A percentile compares a stretch with the other conserved stretches of the same genome.
Conservation (phyloP, 2,329 filamentous ascomycete species). For the Boeremia lycopersici region DNA sequence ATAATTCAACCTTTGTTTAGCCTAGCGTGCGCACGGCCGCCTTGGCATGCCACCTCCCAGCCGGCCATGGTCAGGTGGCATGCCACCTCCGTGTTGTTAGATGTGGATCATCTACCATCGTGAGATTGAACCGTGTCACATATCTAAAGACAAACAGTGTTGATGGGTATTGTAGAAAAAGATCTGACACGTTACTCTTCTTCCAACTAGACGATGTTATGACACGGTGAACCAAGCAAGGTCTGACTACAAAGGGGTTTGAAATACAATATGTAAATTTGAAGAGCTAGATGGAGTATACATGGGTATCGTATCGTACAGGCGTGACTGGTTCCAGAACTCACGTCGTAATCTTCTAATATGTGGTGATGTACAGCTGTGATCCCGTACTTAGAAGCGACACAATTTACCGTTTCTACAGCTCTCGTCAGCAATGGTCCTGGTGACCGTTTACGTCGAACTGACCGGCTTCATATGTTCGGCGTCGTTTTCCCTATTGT, state of each 20-base stretch:
- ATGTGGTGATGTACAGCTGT: neutral
- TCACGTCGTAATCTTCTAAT: neutral
- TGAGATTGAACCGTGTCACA: neutral
- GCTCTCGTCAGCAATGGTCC: neutral
- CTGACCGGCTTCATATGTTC: constrained; percentile 61
- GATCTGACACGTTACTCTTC: neutral
- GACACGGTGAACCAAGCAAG: too few relatives aligned
- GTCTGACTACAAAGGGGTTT: neutral
- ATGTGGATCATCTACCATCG: neutral
- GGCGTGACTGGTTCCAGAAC: neutral
- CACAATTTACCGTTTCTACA: neutral
- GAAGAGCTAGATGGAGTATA: neutral
- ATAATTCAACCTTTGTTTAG: too few relatives aligned
- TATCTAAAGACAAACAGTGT: neutral
- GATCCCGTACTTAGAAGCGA: too few relatives aligned
- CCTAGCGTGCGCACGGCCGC: too few relatives aligned
- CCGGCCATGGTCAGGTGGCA: too few relatives aligned
- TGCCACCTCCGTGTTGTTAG: too few relatives aligned
- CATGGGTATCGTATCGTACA: constrained; percentile 8
- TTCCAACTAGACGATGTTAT: too few relatives aligned
- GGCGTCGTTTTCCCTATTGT: constrained; percentile 85
- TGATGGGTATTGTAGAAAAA: neutral
- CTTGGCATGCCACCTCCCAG: too few relatives aligned
- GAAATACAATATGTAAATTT: neutral
- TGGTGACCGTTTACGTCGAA: neutral